These are phyloP conservation scores for Raphanus sativus DNA, from an alignment of 345 rosid genomes.

Conservation along the genomic window DNA sequence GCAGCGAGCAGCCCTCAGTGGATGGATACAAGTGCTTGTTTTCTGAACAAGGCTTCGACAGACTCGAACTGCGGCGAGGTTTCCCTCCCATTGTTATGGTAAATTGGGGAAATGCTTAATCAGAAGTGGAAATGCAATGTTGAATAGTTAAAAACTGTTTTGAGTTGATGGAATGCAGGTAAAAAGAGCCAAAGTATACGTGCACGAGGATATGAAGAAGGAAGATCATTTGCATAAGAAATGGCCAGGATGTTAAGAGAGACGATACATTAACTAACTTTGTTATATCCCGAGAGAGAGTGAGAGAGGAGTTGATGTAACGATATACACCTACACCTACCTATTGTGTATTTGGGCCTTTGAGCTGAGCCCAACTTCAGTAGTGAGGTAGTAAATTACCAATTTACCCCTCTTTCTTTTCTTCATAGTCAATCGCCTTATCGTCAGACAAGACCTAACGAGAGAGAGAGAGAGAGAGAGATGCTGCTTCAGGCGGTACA, in stretches of 20 bases:
- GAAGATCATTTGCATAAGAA: conserved; percentile 39
- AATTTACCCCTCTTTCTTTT: background rate
- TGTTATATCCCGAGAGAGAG: background rate
- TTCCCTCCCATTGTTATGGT: conserved; percentile 73
- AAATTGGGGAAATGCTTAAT: background rate
- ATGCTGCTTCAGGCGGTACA: conserved; percentile 58
- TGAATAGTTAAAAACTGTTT: conserved; percentile 5
- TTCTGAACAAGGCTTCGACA: conserved; percentile 60
- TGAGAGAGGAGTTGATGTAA: background rate
- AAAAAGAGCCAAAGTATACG: conserved; percentile 62
- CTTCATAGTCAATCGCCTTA: conserved; percentile 20
- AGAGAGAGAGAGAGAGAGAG: conserved; percentile 7
- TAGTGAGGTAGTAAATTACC: background rate
- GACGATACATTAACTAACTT: background rate
- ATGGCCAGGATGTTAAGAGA: conserved; percentile 64
- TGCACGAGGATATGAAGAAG: conserved; percentile 52
- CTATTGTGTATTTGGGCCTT: background rate
- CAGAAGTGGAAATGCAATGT: conserved; percentile 8
- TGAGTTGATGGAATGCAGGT: conserved; percentile 51
- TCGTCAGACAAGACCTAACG: conserved; percentile 26
- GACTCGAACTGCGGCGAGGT: conserved; percentile 48
- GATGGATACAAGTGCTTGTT: conserved; percentile 76
- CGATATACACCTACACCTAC: background rate
- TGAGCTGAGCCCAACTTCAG: conserved; percentile 17
- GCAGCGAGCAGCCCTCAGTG: conserved; percentile 69